Evolutionary conservation across 1,139 yeast species (phyloP), one percentile per base, ranked within the genome.

Genomic region (Pichia sp.): DNA sequence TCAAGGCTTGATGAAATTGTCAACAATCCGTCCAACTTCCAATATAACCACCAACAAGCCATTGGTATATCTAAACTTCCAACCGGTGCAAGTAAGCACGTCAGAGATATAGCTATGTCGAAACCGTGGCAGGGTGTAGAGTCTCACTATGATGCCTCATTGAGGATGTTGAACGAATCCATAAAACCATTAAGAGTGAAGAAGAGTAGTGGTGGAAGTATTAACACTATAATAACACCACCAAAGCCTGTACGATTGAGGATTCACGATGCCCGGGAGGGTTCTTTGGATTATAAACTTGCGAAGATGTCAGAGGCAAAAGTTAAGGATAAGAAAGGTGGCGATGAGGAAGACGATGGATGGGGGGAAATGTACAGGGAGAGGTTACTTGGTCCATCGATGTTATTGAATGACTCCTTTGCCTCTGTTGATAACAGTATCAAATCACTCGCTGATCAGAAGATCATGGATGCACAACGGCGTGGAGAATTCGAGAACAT

Each of bases 101-200:
- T 77, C 0, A 59, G 64, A 39, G 78, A 74, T 1, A 61, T 73
- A 3, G 86, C 86, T 1, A 52, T 62, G 37, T 52, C 72, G 0
- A 49, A 50, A 19, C 85, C 88, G 0, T 86, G 95, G 95, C 62
- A 60, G 0, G 95, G 95, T 0, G 53, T 61, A 1, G 94, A 84
- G 48, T 46, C 63, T 1, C 50, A 52, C 0, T 46, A 56, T 3
- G 87, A 79, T 43, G 60, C 77, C 3, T 69, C 69, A 21, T 51
- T 72, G 22, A 58, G 94, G 29, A 78, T 81, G 87, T 54, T 82
- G 4, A 58, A 71, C 16, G 94, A 84, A 50, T 61, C 66, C 7
- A 71, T 78, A 18, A 73, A 69, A 44, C 74, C 77, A 1, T 46
- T 67, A 28, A 58, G 60, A 40, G 17, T 24, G 9, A 26, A 31